Evolutionary conservation across 2,329 filamentous ascomycete genomes (phyloP), one percentile per base, ranked within the genome.

Genomic region (Cladosporium sp.): DNA sequence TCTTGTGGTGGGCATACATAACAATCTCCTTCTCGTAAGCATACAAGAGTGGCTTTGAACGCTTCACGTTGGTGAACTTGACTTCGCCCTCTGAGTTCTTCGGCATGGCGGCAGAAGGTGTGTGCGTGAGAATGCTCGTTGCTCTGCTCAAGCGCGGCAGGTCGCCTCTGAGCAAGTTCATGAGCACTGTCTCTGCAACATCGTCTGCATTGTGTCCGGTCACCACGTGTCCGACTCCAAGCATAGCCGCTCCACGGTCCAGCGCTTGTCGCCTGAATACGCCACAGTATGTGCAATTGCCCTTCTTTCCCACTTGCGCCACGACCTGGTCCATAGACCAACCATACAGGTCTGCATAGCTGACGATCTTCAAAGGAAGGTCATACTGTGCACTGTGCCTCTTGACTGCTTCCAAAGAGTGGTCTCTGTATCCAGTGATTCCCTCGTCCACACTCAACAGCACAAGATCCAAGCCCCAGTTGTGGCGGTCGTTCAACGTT

Each of bases 251-350:
- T 17, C 94, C 94, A 8, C 94, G 86, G 73, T 99, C 94, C 36
- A 99, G 81, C 1, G 94, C 94, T 76, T 99, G 94, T 60, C 95
- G 84, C 56, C 94, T 83, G 72, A 99, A 99, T 17, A 99, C 94
- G 14, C 94, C 94, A 70, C 94, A 99, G 70, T 99, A 99, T 30
- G 95, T 99, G 81, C 94, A 99, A 75, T 99, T 99, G 30, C 93
- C 92, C 74, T 97, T 97, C 78, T 97, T 97, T 14, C 94, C 94
- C 52, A 99, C 89, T 50, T 93, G 90, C 68, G 92, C 89, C 3
- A 99, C 95, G 9, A 99, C 94, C 70, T 97, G 91, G 70, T 99
- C 94, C 94, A 99, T 99, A 1, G 92, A 97, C 94, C 94, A 99
- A 8, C 93, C 94, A 72, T 99, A 99, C 9, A 99, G 80, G 69